Evolutionary conservation across 805 yeast species (phyloP).

Genomic region (Pichia scutulata): DNA sequence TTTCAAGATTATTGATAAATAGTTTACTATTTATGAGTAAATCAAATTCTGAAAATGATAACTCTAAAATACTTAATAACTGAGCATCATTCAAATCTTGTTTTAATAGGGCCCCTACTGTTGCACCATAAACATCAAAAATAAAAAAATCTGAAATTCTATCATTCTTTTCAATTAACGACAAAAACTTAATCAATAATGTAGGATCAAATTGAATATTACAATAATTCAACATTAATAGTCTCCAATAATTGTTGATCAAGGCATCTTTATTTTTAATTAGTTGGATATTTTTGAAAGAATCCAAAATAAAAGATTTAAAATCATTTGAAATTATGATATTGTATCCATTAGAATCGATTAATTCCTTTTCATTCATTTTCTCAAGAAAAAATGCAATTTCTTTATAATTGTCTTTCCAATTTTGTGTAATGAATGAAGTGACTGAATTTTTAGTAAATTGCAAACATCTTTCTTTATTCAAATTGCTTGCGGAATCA

Average conservation of each 20-base stretch:
- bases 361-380: slow-evolving; percentile 23
- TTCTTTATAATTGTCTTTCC: slow-evolving; percentile 31
- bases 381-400: slow-evolving; percentile 38
- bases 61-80: slow-evolving; percentile 13
- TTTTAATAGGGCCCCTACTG: slow-evolving; percentile 29
- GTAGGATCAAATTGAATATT: slow-evolving; percentile 22
- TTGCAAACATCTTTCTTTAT: slow-evolving; percentile 38
- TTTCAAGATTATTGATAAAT: slow-evolving; percentile 31
- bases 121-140: slow-evolving; percentile 36
- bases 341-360: slow-evolving; percentile 10
- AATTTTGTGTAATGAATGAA: slow-evolving; percentile 37
- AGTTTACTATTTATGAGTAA: slow-evolving; percentile 26
- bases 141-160: slow-evolving; percentile 21
- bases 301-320: slow-evolving; percentile 22
- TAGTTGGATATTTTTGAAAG: slow-evolving; percentile 15
- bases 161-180: slow-evolving; percentile 5
- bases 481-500: slow-evolving; percentile 35
- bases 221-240: slow-evolving; percentile 34
- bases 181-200: slow-evolving; percentile 18
- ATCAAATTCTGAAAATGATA: slow-evolving; percentile 20
- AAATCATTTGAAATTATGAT: slow-evolving; percentile 29
- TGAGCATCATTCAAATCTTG: slow-evolving; percentile 18
- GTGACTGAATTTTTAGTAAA: slow-evolving; percentile 42
- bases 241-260: slow-evolving; percentile 45
- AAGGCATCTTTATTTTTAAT: slow-evolving; percentile 10